These are phyloP conservation scores for Thermothielavioides terrestris DNA, from an alignment of 495 filamentous ascomycete genomes.

Conservation along the genomic window DNA sequence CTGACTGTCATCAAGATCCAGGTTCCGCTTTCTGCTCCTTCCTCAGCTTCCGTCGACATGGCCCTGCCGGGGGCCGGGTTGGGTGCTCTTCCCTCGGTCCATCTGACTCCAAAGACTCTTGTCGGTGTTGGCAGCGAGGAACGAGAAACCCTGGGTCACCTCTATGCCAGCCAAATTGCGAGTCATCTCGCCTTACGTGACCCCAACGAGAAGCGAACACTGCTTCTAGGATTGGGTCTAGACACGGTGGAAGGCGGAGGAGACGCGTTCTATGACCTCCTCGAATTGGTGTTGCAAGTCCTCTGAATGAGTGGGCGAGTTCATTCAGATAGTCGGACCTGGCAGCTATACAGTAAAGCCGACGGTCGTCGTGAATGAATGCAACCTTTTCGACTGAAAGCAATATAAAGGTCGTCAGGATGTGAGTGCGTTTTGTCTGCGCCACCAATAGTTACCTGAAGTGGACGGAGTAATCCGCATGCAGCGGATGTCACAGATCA, in stretches of 20 bases:
- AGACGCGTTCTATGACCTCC: constrained; percentile 70
- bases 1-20: constrained; percentile 54
- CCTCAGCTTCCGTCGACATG: constrained; percentile 49
- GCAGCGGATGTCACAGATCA: not conserved
- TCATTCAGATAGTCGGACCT: not conserved
- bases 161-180: constrained; percentile 81
- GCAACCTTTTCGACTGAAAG: no score
- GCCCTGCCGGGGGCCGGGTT: constrained; percentile 43
- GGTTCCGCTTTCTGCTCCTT: constrained; percentile 68
- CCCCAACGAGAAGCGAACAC: constrained; percentile 65
- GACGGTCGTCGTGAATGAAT: no score
- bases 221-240: constrained; percentile 78
- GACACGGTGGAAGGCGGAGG: constrained; percentile 51
- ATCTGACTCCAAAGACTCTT: constrained; percentile 79
- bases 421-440: no score
- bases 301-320: constrained; percentile 22
- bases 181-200: constrained; percentile 63
- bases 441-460: no score
- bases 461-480: no score
- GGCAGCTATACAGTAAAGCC: not conserved
- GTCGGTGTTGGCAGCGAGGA: constrained; percentile 75
- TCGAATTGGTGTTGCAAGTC: constrained; percentile 67
- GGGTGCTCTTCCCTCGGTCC: constrained; percentile 62
- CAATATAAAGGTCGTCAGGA: no score
- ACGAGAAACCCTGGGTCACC: constrained; percentile 75